These are phyloP conservation scores for Agrocybe chaxingu DNA, from an alignment of 768 basidiomycete genomes.

Conservation along the genomic window DNA sequence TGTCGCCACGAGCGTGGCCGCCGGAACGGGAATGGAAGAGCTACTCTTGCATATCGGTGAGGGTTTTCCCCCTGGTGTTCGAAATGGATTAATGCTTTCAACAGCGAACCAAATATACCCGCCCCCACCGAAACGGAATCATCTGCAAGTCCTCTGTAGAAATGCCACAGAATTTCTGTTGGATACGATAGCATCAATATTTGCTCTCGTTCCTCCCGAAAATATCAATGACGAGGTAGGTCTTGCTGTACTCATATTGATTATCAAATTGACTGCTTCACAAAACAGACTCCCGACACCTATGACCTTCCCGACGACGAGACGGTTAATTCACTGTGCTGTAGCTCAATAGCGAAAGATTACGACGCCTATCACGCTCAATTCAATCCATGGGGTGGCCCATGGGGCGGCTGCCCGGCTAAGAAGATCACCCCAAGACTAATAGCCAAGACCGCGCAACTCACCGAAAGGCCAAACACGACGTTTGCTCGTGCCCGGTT, in stretches of 20 bases:
- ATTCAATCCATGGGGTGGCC: background rate
- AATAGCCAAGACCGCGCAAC: background rate
- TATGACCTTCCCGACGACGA: slow-evolving; percentile 2
- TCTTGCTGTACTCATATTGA: too few species aligned
- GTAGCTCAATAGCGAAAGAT: background rate
- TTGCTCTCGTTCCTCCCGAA: slow-evolving; percentile 4
- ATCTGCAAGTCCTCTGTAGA: too few species aligned
- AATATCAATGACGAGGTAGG: slow-evolving; percentile 7
- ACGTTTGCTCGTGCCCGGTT: slow-evolving; percentile 5
- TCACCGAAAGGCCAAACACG: background rate
- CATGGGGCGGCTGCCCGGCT: background rate
- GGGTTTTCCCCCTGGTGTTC: too few species aligned
- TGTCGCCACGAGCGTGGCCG: too few species aligned
- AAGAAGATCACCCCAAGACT: slow-evolving; percentile 6
- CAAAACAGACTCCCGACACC: background rate
- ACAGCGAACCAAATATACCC: too few species aligned
- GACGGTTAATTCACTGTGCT: background rate
- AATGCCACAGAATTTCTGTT: background rate
- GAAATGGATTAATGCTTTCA: too few species aligned
- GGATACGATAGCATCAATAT: slow-evolving; percentile 1
- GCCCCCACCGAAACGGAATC: too few species aligned
- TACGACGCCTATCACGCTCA: background rate
- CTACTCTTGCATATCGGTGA: too few species aligned
- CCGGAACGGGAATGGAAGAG: too few species aligned
- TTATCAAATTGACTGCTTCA: background rate